phyloP scores from a whole-genome alignment of 805 yeast genomes.

The Candida stauntonica region DNA sequence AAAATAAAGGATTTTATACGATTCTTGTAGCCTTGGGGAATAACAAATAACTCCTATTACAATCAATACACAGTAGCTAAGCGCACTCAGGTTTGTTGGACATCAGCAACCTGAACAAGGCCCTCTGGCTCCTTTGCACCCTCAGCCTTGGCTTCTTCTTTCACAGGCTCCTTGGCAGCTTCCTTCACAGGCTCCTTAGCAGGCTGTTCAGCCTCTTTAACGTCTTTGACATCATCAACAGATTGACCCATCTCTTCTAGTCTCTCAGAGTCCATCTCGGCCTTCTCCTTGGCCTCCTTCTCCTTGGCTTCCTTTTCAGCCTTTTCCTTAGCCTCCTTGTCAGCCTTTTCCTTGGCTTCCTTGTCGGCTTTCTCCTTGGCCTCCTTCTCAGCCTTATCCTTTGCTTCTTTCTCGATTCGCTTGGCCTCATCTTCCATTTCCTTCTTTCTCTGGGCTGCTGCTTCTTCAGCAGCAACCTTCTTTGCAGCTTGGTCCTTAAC shows the following conservation, averaged over 20 bases:
- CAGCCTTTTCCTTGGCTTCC: slow-evolving; percentile 4
- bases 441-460: background rate
- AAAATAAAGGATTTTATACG: too few species aligned
- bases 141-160: background rate
- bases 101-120: background rate
- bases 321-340: slow-evolving; percentile 23
- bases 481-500: slow-evolving; percentile 4
- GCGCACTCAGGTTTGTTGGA: too few species aligned
- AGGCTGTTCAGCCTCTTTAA: background rate
- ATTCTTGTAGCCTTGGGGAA: too few species aligned
- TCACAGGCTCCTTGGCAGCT: background rate
- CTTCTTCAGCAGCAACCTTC: slow-evolving; percentile 2
- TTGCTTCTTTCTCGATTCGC: slow-evolving; percentile 1
- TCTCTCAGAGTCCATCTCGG: slow-evolving; percentile 1
- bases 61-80: too few species aligned
- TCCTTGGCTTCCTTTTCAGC: background rate
- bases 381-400: slow-evolving; percentile 1
- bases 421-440: slow-evolving; percentile 2
- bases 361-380: slow-evolving; percentile 1
- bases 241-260: background rate
- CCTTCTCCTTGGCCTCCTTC: background rate
- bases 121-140: slow-evolving; percentile 1
- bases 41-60: too few species aligned
- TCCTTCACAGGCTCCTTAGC: slow-evolving; percentile 17
- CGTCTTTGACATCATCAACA: background rate